Base-by-base conservation (phyloP, 1,284 basidiomycete genomes). In the Amylostereum areolatum region DNA sequence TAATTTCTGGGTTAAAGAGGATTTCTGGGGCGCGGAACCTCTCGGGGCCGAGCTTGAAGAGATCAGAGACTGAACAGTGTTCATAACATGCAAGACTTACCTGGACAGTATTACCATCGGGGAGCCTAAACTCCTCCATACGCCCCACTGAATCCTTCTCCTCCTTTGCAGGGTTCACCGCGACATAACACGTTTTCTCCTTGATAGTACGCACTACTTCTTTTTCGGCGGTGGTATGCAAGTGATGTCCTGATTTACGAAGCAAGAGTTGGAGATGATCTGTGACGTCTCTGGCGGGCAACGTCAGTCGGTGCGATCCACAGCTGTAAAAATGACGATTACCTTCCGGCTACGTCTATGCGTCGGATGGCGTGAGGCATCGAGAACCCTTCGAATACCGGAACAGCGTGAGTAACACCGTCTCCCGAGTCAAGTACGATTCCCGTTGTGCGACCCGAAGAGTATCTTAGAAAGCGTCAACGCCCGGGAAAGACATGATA, bases 371-470 rank as follows among this genome's bases (percentile, higher is more conserved):
- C 96, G 64, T 99, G 93, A 34, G 96, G 95, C 92, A 99, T 97
- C 7, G 92, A 95, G 72, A 99, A 99, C 0, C 97, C 97, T 66
- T 99, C 97, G 62, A 97, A 99, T 8, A 99, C 97, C 3, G 97
- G 97, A 3, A 99, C 97, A 3, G 97, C 93, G 59, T 99, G 97
- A 24, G 97, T 98, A 2, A 99, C 97, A 25, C 97, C 97, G 64
- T 99, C 97, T 9, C 97, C 97, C 3, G 97, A 98, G 66, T 99
- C 97, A 11, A 99, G 79, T 3, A 99, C 97, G 51, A 99, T 97
- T 35, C 97, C 97, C 30, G 97, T 99, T 52, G 97, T 99, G 55
- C 97, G 81, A n/a, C 97, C 97, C 4, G 96, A 97, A 3, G 97
- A 95, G 73, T 99, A 99, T 64, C 95, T 97, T 62, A 3, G 24